phyloP scores from a whole-genome alignment of 1,284 basidiomycete genomes.

The Cryptococcus hybrid region DNA sequence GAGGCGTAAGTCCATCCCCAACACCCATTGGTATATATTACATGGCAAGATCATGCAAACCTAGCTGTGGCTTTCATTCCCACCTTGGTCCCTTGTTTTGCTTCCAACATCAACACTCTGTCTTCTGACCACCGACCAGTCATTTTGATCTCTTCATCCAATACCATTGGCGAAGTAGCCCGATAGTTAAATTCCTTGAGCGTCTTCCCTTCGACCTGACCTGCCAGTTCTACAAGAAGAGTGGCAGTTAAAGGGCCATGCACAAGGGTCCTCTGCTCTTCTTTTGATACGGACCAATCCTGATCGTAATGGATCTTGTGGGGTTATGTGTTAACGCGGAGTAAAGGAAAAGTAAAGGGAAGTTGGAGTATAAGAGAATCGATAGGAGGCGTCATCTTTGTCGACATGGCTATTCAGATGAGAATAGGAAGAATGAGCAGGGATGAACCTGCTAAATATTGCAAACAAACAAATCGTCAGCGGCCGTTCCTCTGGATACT shows the following conservation, averaged over 20 bases:
- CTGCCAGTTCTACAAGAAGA: slow-evolving; percentile 65
- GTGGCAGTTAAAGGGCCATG: slow-evolving; percentile 78
- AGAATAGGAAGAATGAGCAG: neutral
- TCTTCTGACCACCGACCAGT: slow-evolving; percentile 53
- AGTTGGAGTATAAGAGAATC: neutral
- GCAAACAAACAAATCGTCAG: too few species aligned
- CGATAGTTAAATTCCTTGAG: slow-evolving; percentile 66
- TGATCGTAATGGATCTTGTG: slow-evolving; percentile 49
- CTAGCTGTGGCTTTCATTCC: slow-evolving; percentile 62
- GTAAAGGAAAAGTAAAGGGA: neutral
- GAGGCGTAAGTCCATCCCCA: neutral
- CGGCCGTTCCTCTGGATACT: too few species aligned
- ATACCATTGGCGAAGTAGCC: slow-evolving; percentile 69
- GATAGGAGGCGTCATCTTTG: neutral
- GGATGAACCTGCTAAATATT: too few species aligned
- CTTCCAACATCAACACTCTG: slow-evolving; percentile 54
- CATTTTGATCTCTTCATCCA: slow-evolving; percentile 61
- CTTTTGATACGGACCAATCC: slow-evolving; percentile 62
- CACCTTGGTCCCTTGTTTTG: slow-evolving; percentile 60
- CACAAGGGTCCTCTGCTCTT: slow-evolving; percentile 67
- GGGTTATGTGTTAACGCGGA: slow-evolving; percentile 58
- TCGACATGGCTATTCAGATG: neutral
- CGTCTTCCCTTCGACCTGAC: slow-evolving; percentile 10
- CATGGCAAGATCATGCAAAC: slow-evolving; percentile 1
- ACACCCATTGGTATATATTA: neutral